Evolutionary conservation across 768 basidiomycete genomes (phyloP).

Genomic region (Amylocystis lapponica): DNA sequence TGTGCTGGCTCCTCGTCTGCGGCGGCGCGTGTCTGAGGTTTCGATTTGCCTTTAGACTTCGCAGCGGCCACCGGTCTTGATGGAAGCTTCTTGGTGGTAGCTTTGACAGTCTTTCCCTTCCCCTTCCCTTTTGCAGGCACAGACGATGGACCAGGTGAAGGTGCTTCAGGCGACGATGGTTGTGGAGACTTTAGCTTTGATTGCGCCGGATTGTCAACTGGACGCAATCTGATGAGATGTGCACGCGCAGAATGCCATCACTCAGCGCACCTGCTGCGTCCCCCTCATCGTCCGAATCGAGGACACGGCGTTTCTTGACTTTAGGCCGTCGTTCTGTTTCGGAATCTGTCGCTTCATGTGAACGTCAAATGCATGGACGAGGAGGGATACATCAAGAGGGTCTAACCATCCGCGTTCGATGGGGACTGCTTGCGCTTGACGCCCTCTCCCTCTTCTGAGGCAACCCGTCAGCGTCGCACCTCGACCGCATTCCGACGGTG

Average conservation of each 20-base stretch:
- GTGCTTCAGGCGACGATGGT: no score
- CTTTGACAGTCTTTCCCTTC: no score
- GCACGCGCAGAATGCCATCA: no score
- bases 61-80: no score
- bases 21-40: neutral
- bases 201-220: no score
- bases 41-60: neutral
- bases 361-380: neutral
- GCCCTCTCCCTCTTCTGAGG: no score
- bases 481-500: neutral
- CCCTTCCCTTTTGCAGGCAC: neutral
- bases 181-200: neutral
- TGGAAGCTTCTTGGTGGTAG: no score
- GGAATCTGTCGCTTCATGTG: neutral
- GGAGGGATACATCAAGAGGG: neutral
- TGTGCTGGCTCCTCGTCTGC: slow-evolving; percentile 4
- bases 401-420: slow-evolving; percentile 15
- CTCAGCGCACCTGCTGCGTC: slow-evolving; percentile 1
- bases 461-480: no score
- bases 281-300: slow-evolving; percentile 32
- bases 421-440: slow-evolving; percentile 34
- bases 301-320: slow-evolving; percentile 28
- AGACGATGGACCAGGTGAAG: no score
- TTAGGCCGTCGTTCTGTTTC: slow-evolving; percentile 8
- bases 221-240: no score